Evolutionary conservation across 345 rosid species (phyloP), one percentile per base, ranked within the genome.

Genomic region (Psidium friedrichsthalianum): DNA sequence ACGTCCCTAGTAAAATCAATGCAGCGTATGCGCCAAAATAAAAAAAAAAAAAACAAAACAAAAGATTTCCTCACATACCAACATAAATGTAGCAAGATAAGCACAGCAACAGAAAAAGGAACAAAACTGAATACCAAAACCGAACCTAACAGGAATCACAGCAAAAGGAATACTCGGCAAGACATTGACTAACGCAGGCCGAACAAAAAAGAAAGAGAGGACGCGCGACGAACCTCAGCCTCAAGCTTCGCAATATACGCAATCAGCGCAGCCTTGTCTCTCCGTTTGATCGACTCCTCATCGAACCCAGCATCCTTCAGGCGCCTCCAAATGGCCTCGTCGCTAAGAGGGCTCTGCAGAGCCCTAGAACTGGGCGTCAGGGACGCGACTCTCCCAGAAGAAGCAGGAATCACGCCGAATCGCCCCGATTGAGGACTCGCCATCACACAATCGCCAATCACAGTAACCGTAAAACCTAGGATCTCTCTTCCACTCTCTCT

Each of bases 301-400:
- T 36, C 36, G 36, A 36, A 36, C 36, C 36, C 36, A 36, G 36
- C 3, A 36, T 36, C 36, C 36, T 36, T 36, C 36, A 36, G 36
- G 36, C 36, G 3, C 36, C 36, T 36, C 36, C 36, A 36, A 36
- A 36, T 36, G 36, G 36, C 36, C 36, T 36, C 3, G 36, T 36
- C 36, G 3, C 36, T 36, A 21, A 93, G 52, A 32, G 95, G 91
- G 86, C 86, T 92, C 89, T 90, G 92, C 91, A 91, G 88, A 88
- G 94, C 95, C 94, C 95, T 94, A 88, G 97, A 87, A 10, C 92
- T 89, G 21, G 96, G 92, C 51, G 94, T 91, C 64, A 91, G 83
- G 29, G 91, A 85, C 88, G 90, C 87, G 27, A 90, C 84, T 85
- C 88, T 89, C 51, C 64, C 82, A 16, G 86, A 85, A 44, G 86